Evolutionary conservation across 2,329 filamentous ascomycete species (phyloP).

Genomic region (Cordyceps cateniannulata): DNA sequence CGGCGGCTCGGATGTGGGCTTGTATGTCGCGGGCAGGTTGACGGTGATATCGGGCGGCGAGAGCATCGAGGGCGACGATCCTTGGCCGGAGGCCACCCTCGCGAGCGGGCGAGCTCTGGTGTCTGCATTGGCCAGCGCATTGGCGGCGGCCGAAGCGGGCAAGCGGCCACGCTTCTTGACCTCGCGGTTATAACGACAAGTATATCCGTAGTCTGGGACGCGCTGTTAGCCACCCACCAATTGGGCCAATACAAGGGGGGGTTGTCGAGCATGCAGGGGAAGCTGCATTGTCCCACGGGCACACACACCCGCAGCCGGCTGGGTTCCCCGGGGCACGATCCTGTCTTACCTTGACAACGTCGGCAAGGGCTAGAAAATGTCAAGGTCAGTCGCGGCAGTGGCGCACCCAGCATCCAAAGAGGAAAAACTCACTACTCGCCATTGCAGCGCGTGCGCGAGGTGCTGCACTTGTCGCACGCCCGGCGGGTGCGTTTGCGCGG

Average conservation of each 20-base stretch:
- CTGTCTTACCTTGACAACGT: conserved; percentile 29
- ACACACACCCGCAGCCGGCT: too few species aligned
- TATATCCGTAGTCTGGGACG: conserved; percentile 31
- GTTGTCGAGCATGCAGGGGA: neutral
- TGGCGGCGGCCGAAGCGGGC: conserved; percentile 19
- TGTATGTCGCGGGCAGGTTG: neutral
- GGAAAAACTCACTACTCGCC: conserved; percentile 32
- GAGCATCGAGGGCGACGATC: neutral
- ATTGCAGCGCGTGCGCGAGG: conserved; percentile 36
- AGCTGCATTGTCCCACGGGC: too few species aligned
- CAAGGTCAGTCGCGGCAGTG: neutral
- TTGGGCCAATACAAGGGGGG: neutral
- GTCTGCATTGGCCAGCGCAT: neutral
- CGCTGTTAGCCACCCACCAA: neutral
- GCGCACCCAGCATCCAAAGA: neutral
- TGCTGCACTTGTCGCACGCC: conserved; percentile 29
- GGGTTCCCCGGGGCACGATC: neutral
- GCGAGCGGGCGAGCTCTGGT: neutral
- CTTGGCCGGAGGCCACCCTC: neutral
- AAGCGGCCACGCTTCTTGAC: conserved; percentile 31
- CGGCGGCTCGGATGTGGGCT: neutral
- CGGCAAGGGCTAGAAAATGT: conserved; percentile 21
- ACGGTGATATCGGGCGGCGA: neutral
- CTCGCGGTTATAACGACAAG: conserved; percentile 30
- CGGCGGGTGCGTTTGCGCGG: conserved; percentile 24